Base-by-base conservation (phyloP, 1,139 yeast species). In the Yamadazyma membranifaciens region DNA sequence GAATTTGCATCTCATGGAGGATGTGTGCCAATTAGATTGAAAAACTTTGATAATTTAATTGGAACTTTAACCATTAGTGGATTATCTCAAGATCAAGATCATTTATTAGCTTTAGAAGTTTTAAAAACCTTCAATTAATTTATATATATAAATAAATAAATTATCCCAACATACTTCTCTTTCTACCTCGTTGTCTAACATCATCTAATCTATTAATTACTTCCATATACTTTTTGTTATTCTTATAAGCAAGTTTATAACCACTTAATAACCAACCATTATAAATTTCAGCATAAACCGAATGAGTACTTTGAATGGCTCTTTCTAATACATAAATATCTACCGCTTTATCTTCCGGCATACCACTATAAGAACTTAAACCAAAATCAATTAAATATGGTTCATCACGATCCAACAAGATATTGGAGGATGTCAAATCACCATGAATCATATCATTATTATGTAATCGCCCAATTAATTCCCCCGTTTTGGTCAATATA, bases 261-360 rank as follows among this genome's bases (percentile, higher is more conserved):
- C 97, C 97, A 39, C 79, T 74, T 49, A 91, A 65, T 9, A 91
- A 56, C 89, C 94, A 83, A 34, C 65, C 59, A 51, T 79, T 83
- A 59, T 89, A 88, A 33, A 61, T 54, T 1, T 73, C 77, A 4
- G 96, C 74, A 54, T 76, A 78, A 4, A 74, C 73, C 0, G 98
- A 92, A 59, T 94, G 98, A 0, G 98, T 94, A 50, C 96, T 87
- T 31, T 78, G 65, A 15, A 94, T 77, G 1, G 99, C 98, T 52
- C 98, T 72, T 60, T 94, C 98, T 47, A 94, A 67, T 9, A 94
- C 98, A 55, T 92, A 94, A 45, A 94, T 62, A 60, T 94, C 99
- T 12, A 94, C 98, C 2, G 98, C 98, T 59, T 88, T 89, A 57
- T 92, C 98, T 54, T 94, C 98, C 0, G 87, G 76, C 47, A 88